Conservation (phyloP, 805 yeast genomes). For the Cyberlindnera lachancei region DNA sequence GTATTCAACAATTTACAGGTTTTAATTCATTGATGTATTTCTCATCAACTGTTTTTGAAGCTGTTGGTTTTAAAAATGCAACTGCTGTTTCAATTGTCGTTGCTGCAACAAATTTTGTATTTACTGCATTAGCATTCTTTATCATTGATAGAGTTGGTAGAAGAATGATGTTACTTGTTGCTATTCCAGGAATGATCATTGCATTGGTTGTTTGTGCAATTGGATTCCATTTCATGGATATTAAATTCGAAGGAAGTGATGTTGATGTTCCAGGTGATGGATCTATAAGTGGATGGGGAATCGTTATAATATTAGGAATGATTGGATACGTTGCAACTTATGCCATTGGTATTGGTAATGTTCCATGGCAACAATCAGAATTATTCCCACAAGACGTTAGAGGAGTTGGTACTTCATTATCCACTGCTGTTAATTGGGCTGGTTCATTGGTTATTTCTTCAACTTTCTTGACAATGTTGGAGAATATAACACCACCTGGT, state of each 20-base stretch:
- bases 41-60: slow-evolving; percentile 84
- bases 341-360: slow-evolving; percentile 94
- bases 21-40: slow-evolving; percentile 96
- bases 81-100: slow-evolving; percentile 93
- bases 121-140: slow-evolving; percentile 79
- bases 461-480: slow-evolving; percentile 89
- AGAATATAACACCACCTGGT: slow-evolving; percentile 90
- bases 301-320: slow-evolving; percentile 78
- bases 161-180: slow-evolving; percentile 66
- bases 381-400: slow-evolving; percentile 90
- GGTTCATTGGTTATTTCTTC: slow-evolving; percentile 89
- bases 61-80: slow-evolving; percentile 81
- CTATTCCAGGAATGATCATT: slow-evolving; percentile 80
- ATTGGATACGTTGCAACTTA: slow-evolving; percentile 82
- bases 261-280: slow-evolving; percentile 30
- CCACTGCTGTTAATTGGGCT: slow-evolving; percentile 93
- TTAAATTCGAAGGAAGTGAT: slow-evolving; percentile 43
- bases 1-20: slow-evolving; percentile 94
- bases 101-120: slow-evolving; percentile 90
- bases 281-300: slow-evolving; percentile 72
- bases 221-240: slow-evolving; percentile 81
- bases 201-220: slow-evolving; percentile 77
- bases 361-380: slow-evolving; percentile 98
- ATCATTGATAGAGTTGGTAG: slow-evolving; percentile 87
- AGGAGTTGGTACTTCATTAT: slow-evolving; percentile 84